Conservation (phyloP, 2,329 filamentous ascomycete genomes). For the Ceratocystis colombiana region DNA sequence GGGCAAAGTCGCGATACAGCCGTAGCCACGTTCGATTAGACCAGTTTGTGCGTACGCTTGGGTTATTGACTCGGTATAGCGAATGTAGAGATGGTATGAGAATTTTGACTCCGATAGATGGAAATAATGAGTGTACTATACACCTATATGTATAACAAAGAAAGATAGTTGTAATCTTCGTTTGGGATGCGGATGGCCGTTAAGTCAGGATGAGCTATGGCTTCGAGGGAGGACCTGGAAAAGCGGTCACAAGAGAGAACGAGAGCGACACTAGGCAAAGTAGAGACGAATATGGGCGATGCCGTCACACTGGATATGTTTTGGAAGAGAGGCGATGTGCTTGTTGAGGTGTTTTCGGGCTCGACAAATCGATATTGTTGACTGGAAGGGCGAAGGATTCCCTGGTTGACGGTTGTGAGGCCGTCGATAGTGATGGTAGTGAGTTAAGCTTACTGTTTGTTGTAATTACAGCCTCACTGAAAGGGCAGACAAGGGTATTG, state of each 20-base stretch:
- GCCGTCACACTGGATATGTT: background rate
- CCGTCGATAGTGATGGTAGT: constrained; percentile 3
- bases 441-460: background rate
- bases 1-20: background rate
- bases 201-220: background rate
- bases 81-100: background rate
- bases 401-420: background rate
- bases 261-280: background rate
- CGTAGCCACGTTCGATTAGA: background rate
- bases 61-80: background rate
- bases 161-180: background rate
- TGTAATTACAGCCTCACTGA: background rate
- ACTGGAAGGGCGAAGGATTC: background rate
- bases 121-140: background rate
- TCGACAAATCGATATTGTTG: background rate
- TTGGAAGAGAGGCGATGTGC: background rate
- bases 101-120: background rate
- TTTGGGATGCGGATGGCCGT: background rate
- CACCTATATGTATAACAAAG: background rate
- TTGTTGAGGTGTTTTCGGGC: background rate
- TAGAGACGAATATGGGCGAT: background rate
- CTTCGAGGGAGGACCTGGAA: background rate
- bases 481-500: constrained; percentile 2
- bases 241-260: background rate
- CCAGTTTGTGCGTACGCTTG: background rate